Percentiles rank a stretch among this genome's conserved stretches.
Evolutionary conservation across 768 basidiomycete species (phyloP).

Genomic region (Suillus subalutaceus): DNA sequence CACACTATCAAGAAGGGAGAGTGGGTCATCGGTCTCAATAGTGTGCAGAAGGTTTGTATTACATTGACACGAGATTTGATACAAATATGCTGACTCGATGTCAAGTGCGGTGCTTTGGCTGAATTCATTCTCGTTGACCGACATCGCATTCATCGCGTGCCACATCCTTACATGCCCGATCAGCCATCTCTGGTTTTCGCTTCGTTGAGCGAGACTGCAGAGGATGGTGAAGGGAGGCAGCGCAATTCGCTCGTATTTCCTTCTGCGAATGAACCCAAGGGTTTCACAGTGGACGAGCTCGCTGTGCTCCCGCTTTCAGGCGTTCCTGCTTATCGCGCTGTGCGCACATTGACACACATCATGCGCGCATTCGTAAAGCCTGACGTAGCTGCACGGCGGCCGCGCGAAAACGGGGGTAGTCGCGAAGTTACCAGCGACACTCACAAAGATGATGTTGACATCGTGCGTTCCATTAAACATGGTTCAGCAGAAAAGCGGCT

Average conservation of each 20-base stretch:
- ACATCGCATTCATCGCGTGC: slow-evolving; percentile 72
- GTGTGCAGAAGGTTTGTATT: slow-evolving; percentile 72
- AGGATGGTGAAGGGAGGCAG: slow-evolving; percentile 15
- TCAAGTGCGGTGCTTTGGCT: slow-evolving; percentile 81
- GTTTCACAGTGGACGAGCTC: slow-evolving; percentile 67
- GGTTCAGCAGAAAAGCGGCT: slow-evolving; percentile 15
- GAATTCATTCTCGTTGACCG: slow-evolving; percentile 87
- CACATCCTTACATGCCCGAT: slow-evolving; percentile 55
- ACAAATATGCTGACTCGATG: slow-evolving; percentile 16
- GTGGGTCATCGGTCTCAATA: slow-evolving; percentile 83
- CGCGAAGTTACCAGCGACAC: slow-evolving; percentile 26
- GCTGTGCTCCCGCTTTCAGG: slow-evolving; percentile 81
- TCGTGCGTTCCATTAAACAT: not conserved
- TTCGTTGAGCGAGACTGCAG: slow-evolving; percentile 12
- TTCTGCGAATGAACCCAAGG: slow-evolving; percentile 13
- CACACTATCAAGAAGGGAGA: slow-evolving; percentile 72
- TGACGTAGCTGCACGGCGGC: not conserved
- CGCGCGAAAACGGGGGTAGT: slow-evolving; percentile 12
- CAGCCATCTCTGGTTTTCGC: slow-evolving; percentile 20
- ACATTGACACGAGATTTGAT: slow-evolving; percentile 15
- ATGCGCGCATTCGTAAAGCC: slow-evolving; percentile 27
- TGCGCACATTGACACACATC: slow-evolving; percentile 60
- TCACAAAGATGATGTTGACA: slow-evolving; percentile 4
- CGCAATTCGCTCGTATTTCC: slow-evolving; percentile 16
- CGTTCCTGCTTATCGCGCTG: slow-evolving; percentile 80